Evolutionary conservation across 2,329 filamentous ascomycete genomes (phyloP).

Genomic region (Gaeumannomyces tritici): DNA sequence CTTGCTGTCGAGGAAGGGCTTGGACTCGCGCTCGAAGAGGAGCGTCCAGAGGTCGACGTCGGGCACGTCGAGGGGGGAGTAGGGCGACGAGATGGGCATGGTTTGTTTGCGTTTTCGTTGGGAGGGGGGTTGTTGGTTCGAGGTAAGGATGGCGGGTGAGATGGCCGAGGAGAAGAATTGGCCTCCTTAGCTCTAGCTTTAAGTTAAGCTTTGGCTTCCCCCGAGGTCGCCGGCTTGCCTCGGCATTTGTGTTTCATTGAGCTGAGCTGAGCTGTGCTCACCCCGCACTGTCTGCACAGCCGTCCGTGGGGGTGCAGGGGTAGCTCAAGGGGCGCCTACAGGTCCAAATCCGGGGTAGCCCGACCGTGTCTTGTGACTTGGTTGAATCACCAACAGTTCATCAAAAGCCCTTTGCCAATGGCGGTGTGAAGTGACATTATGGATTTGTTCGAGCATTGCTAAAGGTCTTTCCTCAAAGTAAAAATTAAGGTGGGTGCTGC

Average conservation of each 20-base stretch:
- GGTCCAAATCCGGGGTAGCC: background rate
- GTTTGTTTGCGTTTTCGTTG: background rate
- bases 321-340: background rate
- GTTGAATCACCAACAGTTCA: too few relatives aligned
- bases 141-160: too few relatives aligned
- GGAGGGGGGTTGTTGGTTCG: too few relatives aligned
- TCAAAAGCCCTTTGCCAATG: too few relatives aligned
- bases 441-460: too few relatives aligned
- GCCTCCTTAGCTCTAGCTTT: background rate
- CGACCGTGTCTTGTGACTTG: background rate
- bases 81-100: slow-evolving; percentile 68
- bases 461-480: too few relatives aligned
- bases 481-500: too few relatives aligned
- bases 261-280: background rate
- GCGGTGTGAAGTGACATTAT: too few relatives aligned
- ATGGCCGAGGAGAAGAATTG: too few relatives aligned
- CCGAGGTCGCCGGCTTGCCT: background rate
- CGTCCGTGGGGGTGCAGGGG: background rate
- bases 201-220: too few relatives aligned
- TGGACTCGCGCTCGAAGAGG: slow-evolving; percentile 61
- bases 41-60: slow-evolving; percentile 69
- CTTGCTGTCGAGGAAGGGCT: slow-evolving; percentile 61
- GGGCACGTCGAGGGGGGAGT: slow-evolving; percentile 58
- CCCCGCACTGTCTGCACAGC: background rate
- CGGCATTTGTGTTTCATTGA: background rate